phyloP scores from a whole-genome alignment of 2,329 filamentous ascomycete genomes.

The Ceratocystis variospora region DNA sequence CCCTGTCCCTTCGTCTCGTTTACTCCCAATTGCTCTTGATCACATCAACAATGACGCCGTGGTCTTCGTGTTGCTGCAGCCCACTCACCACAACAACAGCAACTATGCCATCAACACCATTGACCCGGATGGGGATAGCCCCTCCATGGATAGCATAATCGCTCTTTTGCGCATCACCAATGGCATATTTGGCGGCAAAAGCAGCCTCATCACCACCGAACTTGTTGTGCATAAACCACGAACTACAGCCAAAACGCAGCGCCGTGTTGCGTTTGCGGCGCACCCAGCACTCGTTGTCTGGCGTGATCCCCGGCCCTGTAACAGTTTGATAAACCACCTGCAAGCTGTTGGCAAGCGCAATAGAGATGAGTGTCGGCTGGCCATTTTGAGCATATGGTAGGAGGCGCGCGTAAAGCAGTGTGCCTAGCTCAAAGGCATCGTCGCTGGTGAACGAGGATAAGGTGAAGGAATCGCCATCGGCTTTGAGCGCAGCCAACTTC shows the following conservation, averaged over 20 bases:
- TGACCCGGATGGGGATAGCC: slow-evolving; percentile 57
- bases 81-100: slow-evolving; percentile 65
- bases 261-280: slow-evolving; percentile 58
- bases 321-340: slow-evolving; percentile 58
- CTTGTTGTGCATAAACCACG: slow-evolving; percentile 59
- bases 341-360: slow-evolving; percentile 42
- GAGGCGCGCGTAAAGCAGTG: slow-evolving; percentile 49
- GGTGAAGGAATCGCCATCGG: slow-evolving; percentile 32
- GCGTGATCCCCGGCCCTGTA: slow-evolving; percentile 50
- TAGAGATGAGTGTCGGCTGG: slow-evolving; percentile 47
- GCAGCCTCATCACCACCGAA: slow-evolving; percentile 47
- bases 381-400: slow-evolving; percentile 32
- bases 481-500: slow-evolving; percentile 21
- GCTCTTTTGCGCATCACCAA: slow-evolving; percentile 41
- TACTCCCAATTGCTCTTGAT: slow-evolving; percentile 26
- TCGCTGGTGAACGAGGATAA: slow-evolving; percentile 44
- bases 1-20: background rate
- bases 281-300: slow-evolving; percentile 62
- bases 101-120: slow-evolving; percentile 60
- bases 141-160: slow-evolving; percentile 69
- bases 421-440: slow-evolving; percentile 53
- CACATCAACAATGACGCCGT: slow-evolving; percentile 59
- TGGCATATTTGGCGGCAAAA: slow-evolving; percentile 51
- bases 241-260: slow-evolving; percentile 53
- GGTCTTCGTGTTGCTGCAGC: slow-evolving; percentile 63